Conservation (phyloP, 2,329 filamentous ascomycete species). For the Cylindrodendrum hubeiense region DNA sequence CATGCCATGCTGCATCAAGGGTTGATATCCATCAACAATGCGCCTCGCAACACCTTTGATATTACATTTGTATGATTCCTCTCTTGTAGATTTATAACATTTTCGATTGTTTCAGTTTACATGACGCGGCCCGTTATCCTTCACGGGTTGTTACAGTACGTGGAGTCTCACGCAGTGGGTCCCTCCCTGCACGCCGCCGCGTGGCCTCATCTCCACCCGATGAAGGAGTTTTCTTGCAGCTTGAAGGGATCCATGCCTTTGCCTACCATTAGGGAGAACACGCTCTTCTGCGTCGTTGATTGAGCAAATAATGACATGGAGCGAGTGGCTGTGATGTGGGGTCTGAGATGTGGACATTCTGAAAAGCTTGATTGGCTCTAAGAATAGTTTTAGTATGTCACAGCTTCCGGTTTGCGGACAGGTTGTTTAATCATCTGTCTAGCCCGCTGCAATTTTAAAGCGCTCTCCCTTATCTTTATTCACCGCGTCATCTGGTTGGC, state of each 20-base stretch:
- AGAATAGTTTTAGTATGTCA: not conserved
- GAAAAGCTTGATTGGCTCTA: slow-evolving; percentile 10
- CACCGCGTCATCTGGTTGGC: not conserved
- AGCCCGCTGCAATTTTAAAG: not conserved
- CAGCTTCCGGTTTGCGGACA: not conserved
- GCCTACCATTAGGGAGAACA: not conserved
- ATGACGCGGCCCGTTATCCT: not conserved
- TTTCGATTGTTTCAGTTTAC: not conserved
- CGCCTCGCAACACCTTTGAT: no score
- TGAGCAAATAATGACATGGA: not conserved
- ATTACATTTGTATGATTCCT: no score
- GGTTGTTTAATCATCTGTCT: not conserved
- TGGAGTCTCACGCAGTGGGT: not conserved
- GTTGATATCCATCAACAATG: no score
- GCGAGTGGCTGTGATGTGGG: not conserved
- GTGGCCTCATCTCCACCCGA: not conserved
- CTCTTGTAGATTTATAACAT: not conserved
- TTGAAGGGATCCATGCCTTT: not conserved
- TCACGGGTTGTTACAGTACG: not conserved
- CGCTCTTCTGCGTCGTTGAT: not conserved
- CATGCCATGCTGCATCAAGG: no score
- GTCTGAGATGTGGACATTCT: not conserved
- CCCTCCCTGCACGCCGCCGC: not conserved
- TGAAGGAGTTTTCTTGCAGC: slow-evolving; percentile 16
- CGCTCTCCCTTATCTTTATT: not conserved